These are phyloP conservation scores for Hericium coralloides DNA, from an alignment of 768 basidiomycete genomes.

Conservation along the genomic window DNA sequence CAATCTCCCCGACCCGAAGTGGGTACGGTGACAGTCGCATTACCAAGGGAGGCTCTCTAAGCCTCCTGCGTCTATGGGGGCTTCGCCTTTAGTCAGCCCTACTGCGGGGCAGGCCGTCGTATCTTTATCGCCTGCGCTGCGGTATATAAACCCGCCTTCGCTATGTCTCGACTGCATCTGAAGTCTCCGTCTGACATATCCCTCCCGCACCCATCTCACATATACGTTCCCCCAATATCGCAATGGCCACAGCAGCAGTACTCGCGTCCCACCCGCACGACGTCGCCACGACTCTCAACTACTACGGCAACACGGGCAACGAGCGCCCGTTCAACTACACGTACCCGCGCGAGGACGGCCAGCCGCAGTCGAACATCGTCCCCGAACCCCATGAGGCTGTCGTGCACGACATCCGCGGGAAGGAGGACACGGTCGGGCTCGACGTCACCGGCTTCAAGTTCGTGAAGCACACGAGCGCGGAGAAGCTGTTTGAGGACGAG, in stretches of 20 bases:
- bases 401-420: constrained; percentile 24
- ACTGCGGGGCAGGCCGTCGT: background rate
- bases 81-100: background rate
- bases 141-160: background rate
- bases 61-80: too few species aligned
- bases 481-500: constrained; percentile 32
- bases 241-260: constrained; percentile 12
- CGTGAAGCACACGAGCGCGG: constrained; percentile 22
- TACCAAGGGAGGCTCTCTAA: too few species aligned
- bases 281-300: constrained; percentile 31
- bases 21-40: too few species aligned
- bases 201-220: background rate
- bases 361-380: constrained; percentile 23
- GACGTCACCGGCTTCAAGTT: constrained; percentile 40
- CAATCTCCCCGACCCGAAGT: too few species aligned
- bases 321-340: constrained; percentile 29
- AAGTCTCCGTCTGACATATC: background rate
- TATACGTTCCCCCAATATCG: too few species aligned
- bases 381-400: constrained; percentile 18
- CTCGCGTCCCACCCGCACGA: constrained; percentile 22
- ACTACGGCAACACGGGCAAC: constrained; percentile 17
- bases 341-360: constrained; percentile 19
- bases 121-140: background rate
- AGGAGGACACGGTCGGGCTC: constrained; percentile 21
- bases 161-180: background rate